Conservation (phyloP, 768 basidiomycete genomes). For the Mrakia gelida region DNA sequence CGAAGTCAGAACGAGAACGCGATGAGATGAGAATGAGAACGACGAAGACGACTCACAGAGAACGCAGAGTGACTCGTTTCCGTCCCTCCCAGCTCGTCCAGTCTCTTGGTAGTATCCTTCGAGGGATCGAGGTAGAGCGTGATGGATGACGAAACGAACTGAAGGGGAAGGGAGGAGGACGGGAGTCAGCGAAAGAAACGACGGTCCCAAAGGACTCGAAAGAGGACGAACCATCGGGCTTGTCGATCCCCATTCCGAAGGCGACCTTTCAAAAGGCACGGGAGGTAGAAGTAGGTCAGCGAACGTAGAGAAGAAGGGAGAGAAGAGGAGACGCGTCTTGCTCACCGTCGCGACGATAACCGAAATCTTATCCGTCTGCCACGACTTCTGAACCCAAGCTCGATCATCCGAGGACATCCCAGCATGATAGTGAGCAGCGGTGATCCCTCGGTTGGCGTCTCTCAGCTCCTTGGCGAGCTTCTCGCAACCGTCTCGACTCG, state of each 20-base stretch:
- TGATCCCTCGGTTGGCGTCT: constrained; percentile 53
- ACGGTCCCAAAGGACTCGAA: neutral
- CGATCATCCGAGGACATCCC: constrained; percentile 63
- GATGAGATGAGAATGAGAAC: neutral
- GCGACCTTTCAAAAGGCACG: constrained; percentile 58
- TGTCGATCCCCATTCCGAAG: constrained; percentile 97
- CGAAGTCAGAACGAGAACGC: neutral
- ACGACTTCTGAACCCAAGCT: constrained; percentile 59
- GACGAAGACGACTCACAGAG: constrained; percentile 58
- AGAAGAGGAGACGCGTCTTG: neutral
- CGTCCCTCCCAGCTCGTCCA: constrained; percentile 91
- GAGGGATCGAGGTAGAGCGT: constrained; percentile 71
- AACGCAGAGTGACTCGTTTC: constrained; percentile 72
- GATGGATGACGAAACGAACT: constrained; percentile 92
- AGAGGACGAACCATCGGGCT: constrained; percentile 46
- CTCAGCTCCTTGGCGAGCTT: constrained; percentile 66
- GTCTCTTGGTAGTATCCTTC: constrained; percentile 96
- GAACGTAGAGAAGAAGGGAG: neutral
- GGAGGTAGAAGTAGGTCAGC: neutral
- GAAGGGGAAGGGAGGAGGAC: neutral
- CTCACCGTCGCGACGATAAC: constrained; percentile 91
- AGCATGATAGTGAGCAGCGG: constrained; percentile 81
- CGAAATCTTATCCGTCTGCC: constrained; percentile 66
- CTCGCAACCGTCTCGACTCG: constrained; percentile 69
- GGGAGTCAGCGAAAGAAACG: neutral